Conservation (phyloP, 75 land plant genomes). For the Isoetes taiwanensis region DNA sequence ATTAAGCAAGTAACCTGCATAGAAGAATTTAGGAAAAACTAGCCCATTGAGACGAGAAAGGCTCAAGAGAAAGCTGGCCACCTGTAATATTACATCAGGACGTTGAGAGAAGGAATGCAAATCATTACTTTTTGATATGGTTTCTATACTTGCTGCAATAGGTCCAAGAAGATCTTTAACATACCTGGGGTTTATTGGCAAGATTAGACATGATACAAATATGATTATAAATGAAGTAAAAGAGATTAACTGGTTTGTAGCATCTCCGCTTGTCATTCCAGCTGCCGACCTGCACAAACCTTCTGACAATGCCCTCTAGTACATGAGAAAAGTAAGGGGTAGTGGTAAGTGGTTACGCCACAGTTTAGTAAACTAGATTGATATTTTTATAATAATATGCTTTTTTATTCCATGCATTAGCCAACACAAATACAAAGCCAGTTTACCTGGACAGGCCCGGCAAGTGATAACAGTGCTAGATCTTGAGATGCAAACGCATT, state of each 20-base stretch:
- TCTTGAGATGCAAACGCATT: conserved; percentile 60
- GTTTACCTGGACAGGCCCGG: conserved; percentile 22
- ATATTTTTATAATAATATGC: neutral
- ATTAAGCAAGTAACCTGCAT: conserved; percentile 69
- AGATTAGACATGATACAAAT: neutral
- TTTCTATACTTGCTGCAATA: conserved; percentile 36
- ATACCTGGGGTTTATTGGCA: conserved; percentile 52
- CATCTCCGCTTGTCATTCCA: conserved; percentile 48
- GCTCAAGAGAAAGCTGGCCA: conserved; percentile 11
- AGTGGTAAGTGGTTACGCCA: neutral
- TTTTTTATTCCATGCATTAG: neutral
- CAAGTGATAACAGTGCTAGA: conserved; percentile 15
- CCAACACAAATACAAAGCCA: neutral
- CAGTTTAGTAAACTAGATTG: neutral
- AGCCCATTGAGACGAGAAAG: neutral
- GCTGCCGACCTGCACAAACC: conserved; percentile 65
- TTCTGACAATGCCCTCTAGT: conserved; percentile 90
- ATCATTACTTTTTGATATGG: conserved; percentile 46
- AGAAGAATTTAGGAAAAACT: neutral
- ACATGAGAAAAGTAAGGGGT: conserved; percentile 9
- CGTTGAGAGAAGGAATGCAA: conserved; percentile 52
- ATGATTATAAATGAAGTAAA: neutral
- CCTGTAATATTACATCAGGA: conserved; percentile 61
- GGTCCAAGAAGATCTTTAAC: conserved; percentile 60
- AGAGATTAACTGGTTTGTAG: conserved; percentile 58